Conservation (phyloP, 2,329 filamentous ascomycete genomes). For the Ophiocordyceps camponoti-saundersi region DNA sequence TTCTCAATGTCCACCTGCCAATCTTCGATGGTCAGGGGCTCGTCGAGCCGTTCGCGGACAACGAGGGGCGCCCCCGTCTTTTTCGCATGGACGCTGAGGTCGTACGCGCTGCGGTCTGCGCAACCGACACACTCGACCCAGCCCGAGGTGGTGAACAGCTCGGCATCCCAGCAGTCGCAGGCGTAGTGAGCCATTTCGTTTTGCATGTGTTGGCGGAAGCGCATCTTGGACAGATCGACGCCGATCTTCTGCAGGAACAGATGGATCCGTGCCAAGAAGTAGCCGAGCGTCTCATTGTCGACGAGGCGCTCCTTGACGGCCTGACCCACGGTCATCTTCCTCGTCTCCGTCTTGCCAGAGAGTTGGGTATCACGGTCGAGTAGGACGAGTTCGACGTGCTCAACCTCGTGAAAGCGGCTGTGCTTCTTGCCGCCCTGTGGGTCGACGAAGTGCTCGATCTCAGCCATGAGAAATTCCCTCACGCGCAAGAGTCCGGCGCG, state of each 20-base stretch:
- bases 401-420: constrained; percentile 68
- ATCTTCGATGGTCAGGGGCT: constrained; percentile 67
- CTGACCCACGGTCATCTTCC: constrained; percentile 63
- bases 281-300: constrained; percentile 94
- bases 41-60: constrained; percentile 65
- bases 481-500: constrained; percentile 82
- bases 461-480: constrained; percentile 95
- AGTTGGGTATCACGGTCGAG: constrained; percentile 76
- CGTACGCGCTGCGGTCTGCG: constrained; percentile 88
- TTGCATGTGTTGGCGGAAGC: constrained; percentile 92
- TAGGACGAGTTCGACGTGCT: constrained; percentile 66
- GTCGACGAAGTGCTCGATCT: constrained; percentile 97
- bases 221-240: constrained; percentile 71
- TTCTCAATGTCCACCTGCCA: constrained; percentile 79
- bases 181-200: constrained; percentile 77
- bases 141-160: constrained; percentile 77
- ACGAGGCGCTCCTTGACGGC: constrained; percentile 71
- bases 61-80: constrained; percentile 77
- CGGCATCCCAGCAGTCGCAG: constrained; percentile 93
- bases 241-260: constrained; percentile 81
- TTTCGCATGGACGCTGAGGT: constrained; percentile 81
- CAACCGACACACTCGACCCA: constrained; percentile 99
- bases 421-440: constrained; percentile 93
- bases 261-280: constrained; percentile 89
- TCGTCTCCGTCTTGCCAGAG: constrained; percentile 62